phyloP scores from a whole-genome alignment of 495 filamentous ascomycete species.

The Podospora comata region DNA sequence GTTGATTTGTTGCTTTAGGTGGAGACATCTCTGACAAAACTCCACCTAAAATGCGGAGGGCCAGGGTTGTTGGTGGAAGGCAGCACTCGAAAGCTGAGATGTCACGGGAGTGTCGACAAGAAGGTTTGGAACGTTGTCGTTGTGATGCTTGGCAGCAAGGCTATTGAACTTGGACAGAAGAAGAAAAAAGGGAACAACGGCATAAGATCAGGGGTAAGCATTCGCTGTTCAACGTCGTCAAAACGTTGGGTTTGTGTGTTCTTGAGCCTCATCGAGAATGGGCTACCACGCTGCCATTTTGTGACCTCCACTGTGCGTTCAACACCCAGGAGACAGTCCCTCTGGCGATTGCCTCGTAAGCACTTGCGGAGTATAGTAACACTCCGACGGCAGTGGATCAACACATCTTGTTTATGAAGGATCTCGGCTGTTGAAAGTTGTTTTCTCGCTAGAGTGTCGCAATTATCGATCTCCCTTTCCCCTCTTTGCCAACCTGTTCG shows the following conservation, averaged over 20 bases:
- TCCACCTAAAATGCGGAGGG: background rate
- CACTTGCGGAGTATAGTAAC: background rate
- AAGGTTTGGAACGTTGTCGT: background rate
- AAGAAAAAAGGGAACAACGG: background rate
- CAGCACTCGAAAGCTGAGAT: background rate
- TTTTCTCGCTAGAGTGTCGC: background rate
- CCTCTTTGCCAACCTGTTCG: background rate
- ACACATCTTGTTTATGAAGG: background rate
- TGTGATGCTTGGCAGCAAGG: background rate
- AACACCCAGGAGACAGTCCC: background rate
- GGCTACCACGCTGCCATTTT: background rate
- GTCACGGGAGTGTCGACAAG: background rate
- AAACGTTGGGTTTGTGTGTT: background rate
- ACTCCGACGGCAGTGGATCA: background rate
- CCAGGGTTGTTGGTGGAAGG: background rate
- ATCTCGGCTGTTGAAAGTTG: background rate
- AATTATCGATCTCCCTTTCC: background rate
- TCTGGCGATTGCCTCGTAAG: conserved; percentile 5
- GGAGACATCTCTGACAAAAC: background rate
- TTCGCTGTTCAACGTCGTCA: background rate
- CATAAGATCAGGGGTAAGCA: background rate
- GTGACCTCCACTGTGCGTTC: background rate
- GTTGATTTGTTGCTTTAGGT: background rate
- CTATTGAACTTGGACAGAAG: background rate
- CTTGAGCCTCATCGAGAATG: background rate